Evolutionary conservation across 2,329 filamentous ascomycete species (phyloP), one percentile per base, ranked within the genome.

Genomic region (Septoria linicola): DNA sequence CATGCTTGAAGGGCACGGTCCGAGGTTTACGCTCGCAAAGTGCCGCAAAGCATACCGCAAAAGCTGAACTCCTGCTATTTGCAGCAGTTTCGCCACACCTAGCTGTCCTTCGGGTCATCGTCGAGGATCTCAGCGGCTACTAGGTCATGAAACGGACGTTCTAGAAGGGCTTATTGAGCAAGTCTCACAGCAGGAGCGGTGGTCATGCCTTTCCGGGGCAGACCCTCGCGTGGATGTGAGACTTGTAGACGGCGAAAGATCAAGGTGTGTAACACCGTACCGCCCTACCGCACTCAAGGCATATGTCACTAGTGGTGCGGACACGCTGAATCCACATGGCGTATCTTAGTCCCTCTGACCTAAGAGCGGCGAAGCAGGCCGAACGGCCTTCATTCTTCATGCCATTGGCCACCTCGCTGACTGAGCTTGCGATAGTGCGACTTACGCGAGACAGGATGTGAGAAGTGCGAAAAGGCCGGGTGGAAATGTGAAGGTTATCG

Each of bases 211-310:
- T 57, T 53, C 35, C 46, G 54, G 13, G 50, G 50, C 23, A 51
- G 46, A 32, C 54, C 54, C 17, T 57, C 54, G 13, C 35, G 37
- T 20, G 54, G 54, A 20, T 60, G 58, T 51, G 54, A 57, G 41
- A 56, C 56, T 25, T 60, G 58, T 50, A 43, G 58, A 21, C 43
- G 49, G 36, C 51, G 57, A 20, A 60, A 59, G 58, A 59, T 56
- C 34, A 60, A 60, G 50, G 58, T 59, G 46, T 44, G 54, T 41
- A 14, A 27, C 10, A 31, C 25, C 23, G 5, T 5, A 27, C 23
- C n/a, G n/a, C n/a, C n/a, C n/a, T 27, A 27, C 23, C 10, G 23
- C 23, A 27, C 23, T 27, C 23, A 10, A 5, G 10, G 23, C 23
- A 10, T 10, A 27, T 10, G 23, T 5, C 23, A 27, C 23, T 27